Conservation (phyloP, 2,329 filamentous ascomycete species). For the Claviceps maximensis region DNA sequence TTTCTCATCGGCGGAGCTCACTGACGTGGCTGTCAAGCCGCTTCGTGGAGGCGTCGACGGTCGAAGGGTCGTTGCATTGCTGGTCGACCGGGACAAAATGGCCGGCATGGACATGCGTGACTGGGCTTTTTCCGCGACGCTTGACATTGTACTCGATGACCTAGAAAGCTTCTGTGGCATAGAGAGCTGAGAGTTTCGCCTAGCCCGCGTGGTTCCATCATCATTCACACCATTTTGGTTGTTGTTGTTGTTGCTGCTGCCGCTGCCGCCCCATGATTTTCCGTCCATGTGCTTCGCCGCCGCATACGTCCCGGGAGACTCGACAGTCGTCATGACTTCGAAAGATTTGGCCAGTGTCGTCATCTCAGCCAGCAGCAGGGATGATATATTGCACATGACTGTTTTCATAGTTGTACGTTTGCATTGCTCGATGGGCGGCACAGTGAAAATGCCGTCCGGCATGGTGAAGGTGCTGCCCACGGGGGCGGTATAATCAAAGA, state of each 20-base stretch:
- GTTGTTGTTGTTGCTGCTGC: slow-evolving; percentile 7
- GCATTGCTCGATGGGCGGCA: slow-evolving; percentile 55
- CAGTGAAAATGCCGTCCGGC: slow-evolving; percentile 52
- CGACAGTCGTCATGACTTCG: slow-evolving; percentile 60
- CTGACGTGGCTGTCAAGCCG: slow-evolving; percentile 33
- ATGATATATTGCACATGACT: slow-evolving; percentile 66
- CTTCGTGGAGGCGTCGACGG: slow-evolving; percentile 39
- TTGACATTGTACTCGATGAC: slow-evolving; percentile 41
- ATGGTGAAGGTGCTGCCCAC: slow-evolving; percentile 37
- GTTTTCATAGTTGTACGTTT: slow-evolving; percentile 72
- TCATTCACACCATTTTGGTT: slow-evolving; percentile 10
- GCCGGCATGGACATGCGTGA: slow-evolving; percentile 76
- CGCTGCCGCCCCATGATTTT: slow-evolving; percentile 19
- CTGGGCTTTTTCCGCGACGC: slow-evolving; percentile 42
- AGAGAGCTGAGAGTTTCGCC: slow-evolving; percentile 44
- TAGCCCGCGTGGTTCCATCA: slow-evolving; percentile 21
- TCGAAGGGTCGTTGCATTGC: slow-evolving; percentile 31
- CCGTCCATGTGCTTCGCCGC: slow-evolving; percentile 27
- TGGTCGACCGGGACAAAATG: slow-evolving; percentile 30
- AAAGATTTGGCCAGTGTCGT: slow-evolving; percentile 59
- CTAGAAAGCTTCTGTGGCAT: slow-evolving; percentile 28
- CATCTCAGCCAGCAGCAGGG: slow-evolving; percentile 61
- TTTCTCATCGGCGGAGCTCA: slow-evolving; percentile 36
- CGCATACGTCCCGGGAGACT: slow-evolving; percentile 53
- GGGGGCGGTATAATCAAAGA: slow-evolving; percentile 58